Percentiles rank a stretch among this genome's conserved stretches.
Conservation (phyloP, 2,329 filamentous ascomycete genomes). For the Rhynchosporium secalis region DNA sequence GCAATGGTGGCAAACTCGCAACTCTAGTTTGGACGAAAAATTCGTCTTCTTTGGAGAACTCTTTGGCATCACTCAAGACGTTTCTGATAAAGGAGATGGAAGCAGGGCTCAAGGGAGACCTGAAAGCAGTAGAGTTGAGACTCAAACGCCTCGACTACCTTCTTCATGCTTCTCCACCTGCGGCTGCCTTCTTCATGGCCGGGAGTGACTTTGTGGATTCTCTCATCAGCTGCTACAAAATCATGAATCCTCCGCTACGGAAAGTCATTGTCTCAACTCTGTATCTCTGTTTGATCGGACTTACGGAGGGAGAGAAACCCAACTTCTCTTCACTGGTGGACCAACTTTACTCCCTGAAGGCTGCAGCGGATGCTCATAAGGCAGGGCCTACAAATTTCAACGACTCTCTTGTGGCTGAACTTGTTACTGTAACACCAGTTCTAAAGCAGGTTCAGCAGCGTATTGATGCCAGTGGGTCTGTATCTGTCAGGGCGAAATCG, state of each 20-base stretch:
- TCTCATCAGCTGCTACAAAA: slow-evolving; percentile 63
- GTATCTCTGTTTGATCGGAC: slow-evolving; percentile 72
- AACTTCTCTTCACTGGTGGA: slow-evolving; percentile 78
- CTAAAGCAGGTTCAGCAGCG: slow-evolving; percentile 61
- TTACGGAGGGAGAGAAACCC: slow-evolving; percentile 65
- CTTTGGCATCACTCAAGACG: slow-evolving; percentile 60
- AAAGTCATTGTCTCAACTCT: slow-evolving; percentile 69
- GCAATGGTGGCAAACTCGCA: slow-evolving; percentile 53
- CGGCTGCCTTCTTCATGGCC: slow-evolving; percentile 67
- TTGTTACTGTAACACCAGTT: slow-evolving; percentile 79
- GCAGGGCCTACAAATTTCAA: slow-evolving; percentile 55
- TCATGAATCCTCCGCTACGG: slow-evolving; percentile 63
- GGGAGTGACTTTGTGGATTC: slow-evolving; percentile 88
- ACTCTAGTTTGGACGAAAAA: slow-evolving; percentile 54
- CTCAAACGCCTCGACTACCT: slow-evolving; percentile 64
- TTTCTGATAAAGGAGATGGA: slow-evolving; percentile 64
- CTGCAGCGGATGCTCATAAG: slow-evolving; percentile 65
- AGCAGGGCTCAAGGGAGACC: slow-evolving; percentile 54
- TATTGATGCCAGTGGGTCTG: slow-evolving; percentile 50
- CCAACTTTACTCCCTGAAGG: slow-evolving; percentile 78
- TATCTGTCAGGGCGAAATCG: slow-evolving; percentile 57
- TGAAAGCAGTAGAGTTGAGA: slow-evolving; percentile 54
- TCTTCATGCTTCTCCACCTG: slow-evolving; percentile 58
- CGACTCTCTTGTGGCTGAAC: slow-evolving; percentile 74
- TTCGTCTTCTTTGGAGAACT: slow-evolving; percentile 51